Base-by-base conservation (phyloP, 1,284 basidiomycete genomes). In the Apiotrichum akiyoshidainum region DNA sequence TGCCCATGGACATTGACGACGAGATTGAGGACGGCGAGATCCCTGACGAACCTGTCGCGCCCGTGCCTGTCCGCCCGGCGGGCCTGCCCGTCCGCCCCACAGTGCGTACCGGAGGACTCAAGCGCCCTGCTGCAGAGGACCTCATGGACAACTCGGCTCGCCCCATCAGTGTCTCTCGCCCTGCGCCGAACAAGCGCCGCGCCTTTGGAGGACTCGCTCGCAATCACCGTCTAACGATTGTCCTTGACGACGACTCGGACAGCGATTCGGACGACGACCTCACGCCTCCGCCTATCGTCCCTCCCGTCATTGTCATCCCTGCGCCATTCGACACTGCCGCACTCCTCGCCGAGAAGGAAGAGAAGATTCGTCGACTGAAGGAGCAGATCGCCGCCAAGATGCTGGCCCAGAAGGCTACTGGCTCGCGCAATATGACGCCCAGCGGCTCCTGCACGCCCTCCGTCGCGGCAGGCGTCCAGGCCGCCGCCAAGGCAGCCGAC, bases 21-120 rank as follows among this genome's bases (percentile, higher is more conserved):
- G 61, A 64, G 19, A 58, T 66, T 5, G 74, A 76, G 57, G 71
- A 73, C 48, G 74, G 74, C 3, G 72, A 76, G 59, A 73, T 74
- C 33, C 51, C 52, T 6, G 59, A 61, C n/a, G 19, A 48, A 10
- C 39, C 58, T 35, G 48, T 45, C 8, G 53, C 53, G 5, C 45
- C 55, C 9, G 26, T 48, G n/a, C 46, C 47, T 19, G 13, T 16
- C 31, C 26, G n/a, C 31, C 34, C n/a, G 21, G 14, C 8, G 7
- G 31, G 14, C 13, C 46, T 21, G 2, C 40, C 12, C 33, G 26
- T 48, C 47, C 47, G 34, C 5, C 19, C 42, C 37, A 13, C 37
- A 11, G 3, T 3, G 11, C 12, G 19, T 52, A 65, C 5, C 62
- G 19, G 71, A 40, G 70, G 71, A 2, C 54, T 61, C 16, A 74